These are phyloP conservation scores for Umbilicaria muhlenbergii DNA, from an alignment of 495 filamentous ascomycete species.

Conservation along the genomic window DNA sequence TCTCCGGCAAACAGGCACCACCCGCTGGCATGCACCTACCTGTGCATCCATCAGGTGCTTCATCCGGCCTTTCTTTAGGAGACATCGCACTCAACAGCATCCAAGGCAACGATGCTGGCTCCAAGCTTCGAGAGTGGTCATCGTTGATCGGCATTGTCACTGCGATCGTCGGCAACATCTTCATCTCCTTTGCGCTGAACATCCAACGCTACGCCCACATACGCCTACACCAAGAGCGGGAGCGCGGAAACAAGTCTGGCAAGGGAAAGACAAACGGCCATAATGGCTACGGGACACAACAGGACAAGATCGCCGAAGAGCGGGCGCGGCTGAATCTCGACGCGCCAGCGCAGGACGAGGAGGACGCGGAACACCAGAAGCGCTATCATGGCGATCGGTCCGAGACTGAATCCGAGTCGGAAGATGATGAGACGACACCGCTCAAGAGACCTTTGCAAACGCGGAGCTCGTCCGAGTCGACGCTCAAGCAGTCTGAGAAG, in stretches of 20 bases:
- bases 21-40: no score
- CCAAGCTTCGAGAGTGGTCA: slow-evolving; percentile 59
- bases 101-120: slow-evolving; percentile 15
- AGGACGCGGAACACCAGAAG: slow-evolving; percentile 14
- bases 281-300: slow-evolving; percentile 22
- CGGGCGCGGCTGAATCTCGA: slow-evolving; percentile 14
- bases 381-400: slow-evolving; percentile 9
- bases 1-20: no score
- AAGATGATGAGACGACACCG: slow-evolving; percentile 13
- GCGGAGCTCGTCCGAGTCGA: slow-evolving; percentile 23
- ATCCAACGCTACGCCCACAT: slow-evolving; percentile 94
- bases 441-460: slow-evolving; percentile 18
- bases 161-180: slow-evolving; percentile 76
- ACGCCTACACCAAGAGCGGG: slow-evolving; percentile 47
- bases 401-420: slow-evolving; percentile 25
- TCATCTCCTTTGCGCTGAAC: slow-evolving; percentile 92
- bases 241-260: slow-evolving; percentile 26
- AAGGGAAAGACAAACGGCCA: slow-evolving; percentile 17
- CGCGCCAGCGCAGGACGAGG: slow-evolving; percentile 12
- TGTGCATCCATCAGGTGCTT: no score
- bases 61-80: no score
- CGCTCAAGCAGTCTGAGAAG: slow-evolving; percentile 21
- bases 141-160: slow-evolving; percentile 88
- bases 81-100: no score
- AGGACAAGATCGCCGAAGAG: slow-evolving; percentile 11